Conservation (phyloP, 2,329 filamentous ascomycete genomes). For the Penicillium crustosum region DNA sequence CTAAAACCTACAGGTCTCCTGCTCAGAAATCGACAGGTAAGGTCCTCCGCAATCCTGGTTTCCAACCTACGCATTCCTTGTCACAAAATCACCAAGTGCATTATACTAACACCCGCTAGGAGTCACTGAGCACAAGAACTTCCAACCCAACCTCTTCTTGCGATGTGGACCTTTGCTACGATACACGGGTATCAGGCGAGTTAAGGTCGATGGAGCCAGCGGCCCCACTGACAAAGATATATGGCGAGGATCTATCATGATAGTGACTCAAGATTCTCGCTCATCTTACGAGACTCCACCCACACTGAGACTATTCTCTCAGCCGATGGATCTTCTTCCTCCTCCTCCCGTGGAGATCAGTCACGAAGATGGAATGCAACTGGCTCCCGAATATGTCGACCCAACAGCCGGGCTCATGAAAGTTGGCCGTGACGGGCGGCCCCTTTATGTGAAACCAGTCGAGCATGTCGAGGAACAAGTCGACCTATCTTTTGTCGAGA, state of each 20-base stretch:
- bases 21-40: slow-evolving; percentile 36
- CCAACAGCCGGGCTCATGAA: slow-evolving; percentile 86
- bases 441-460: slow-evolving; percentile 85
- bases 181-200: slow-evolving; percentile 78
- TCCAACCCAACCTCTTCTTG: slow-evolving; percentile 79
- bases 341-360: slow-evolving; percentile 70
- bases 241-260: slow-evolving; percentile 94
- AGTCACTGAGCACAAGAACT: slow-evolving; percentile 59
- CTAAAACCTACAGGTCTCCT: slow-evolving; percentile 36
- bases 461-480: slow-evolving; percentile 75
- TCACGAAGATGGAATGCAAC: slow-evolving; percentile 56
- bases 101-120: slow-evolving; percentile 35
- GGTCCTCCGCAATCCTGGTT: neutral
- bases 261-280: slow-evolving; percentile 81
- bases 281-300: slow-evolving; percentile 81
- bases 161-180: slow-evolving; percentile 88
- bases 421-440: slow-evolving; percentile 78
- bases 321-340: slow-evolving; percentile 78
- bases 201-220: slow-evolving; percentile 35
- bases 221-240: slow-evolving; percentile 64
- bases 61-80: neutral
- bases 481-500: slow-evolving; percentile 77
- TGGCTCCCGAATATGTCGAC: slow-evolving; percentile 80
- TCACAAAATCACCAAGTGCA: neutral
- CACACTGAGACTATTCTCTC: slow-evolving; percentile 78